Base-by-base conservation (phyloP, 805 yeast genomes). In the Metschnikowia amazonensis region DNA sequence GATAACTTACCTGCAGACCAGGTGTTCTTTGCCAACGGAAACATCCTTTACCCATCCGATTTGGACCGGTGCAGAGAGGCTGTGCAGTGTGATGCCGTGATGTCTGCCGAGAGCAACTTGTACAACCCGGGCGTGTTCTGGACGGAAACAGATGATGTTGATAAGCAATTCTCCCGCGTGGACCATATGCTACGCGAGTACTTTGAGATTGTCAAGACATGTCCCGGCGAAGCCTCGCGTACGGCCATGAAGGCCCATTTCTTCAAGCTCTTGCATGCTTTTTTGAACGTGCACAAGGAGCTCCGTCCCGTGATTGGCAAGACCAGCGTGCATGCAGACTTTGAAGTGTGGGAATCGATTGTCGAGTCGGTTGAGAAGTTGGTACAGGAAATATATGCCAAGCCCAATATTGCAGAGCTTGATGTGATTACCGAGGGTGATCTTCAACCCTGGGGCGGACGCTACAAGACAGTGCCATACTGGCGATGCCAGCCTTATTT, bases 401-500 rank as follows among this genome's bases (percentile, higher is more conserved):
- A 76, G 40, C 73, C 69, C 1, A 72, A 80, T 45, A 80, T 81
- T n/a, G 71, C 66, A 3, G 76, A 74, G 42, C 49, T 74, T 16
- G 97, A 89, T 58, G 64, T 59, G 3, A 74, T 85, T 1, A 67
- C 65, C 0, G 69, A 65, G 6, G 89, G 89, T 0, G 79, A 76
- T 5, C 36, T 59, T 1, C 80, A 81, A 54, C 59, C 66, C 20
- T 85, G 95, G 90, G 96, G 95, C 39, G 96, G 95, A 0, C 57
- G 74, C 11, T 92, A 94, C 63, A 81, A 81, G 62, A 77, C 75
- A 4, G 80, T 92, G 13, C 98, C 99, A 1, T 89, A 85, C 63
- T 92, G 98, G 98, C 77, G 98, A 58, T 82, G 96, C 53, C 99
- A 92, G 66, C 99, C 99, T 2, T 86, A 87, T 62, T 92, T 92